phyloP scores from a whole-genome alignment of 768 basidiomycete species.

The Cystofilobasidium macerans region DNA sequence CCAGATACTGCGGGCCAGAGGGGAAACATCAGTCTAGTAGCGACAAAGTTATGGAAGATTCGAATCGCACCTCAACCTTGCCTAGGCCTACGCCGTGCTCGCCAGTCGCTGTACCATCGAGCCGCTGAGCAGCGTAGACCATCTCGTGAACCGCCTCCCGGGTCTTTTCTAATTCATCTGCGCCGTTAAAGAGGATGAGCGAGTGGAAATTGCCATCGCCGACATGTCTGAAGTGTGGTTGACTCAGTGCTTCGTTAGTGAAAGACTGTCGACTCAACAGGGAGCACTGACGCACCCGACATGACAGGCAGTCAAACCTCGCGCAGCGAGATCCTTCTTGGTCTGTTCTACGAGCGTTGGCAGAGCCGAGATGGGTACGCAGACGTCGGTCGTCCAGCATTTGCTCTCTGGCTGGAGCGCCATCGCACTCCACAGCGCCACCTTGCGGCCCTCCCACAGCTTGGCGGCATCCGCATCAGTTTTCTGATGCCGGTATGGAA shows the following conservation, averaged over 20 bases:
- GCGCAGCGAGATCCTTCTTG: slow-evolving; percentile 57
- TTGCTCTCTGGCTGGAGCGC: slow-evolving; percentile 23
- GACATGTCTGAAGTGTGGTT: slow-evolving; percentile 7
- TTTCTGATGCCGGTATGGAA: too few species aligned
- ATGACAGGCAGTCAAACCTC: slow-evolving; percentile 49
- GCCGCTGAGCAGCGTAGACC: slow-evolving; percentile 40
- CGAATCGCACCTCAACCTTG: slow-evolving; percentile 45
- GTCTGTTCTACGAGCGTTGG: slow-evolving; percentile 50
- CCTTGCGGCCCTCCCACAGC: slow-evolving; percentile 78
- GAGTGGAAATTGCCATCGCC: slow-evolving; percentile 42
- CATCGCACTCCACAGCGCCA: slow-evolving; percentile 42
- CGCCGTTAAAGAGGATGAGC: slow-evolving; percentile 35
- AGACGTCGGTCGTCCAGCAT: slow-evolving; percentile 31
- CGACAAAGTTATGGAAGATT: neutral
- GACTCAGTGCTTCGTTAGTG: too few species aligned
- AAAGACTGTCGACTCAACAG: neutral
- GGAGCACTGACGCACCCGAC: slow-evolving; percentile 4
- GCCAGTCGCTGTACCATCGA: slow-evolving; percentile 42
- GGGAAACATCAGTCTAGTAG: neutral
- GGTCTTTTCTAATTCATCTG: slow-evolving; percentile 29
- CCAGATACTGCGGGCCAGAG: slow-evolving; percentile 53
- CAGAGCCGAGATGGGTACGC: slow-evolving; percentile 41
- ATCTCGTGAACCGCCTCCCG: slow-evolving; percentile 29
- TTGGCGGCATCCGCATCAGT: slow-evolving; percentile 53
- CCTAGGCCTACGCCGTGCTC: slow-evolving; percentile 63